These are phyloP conservation scores for Ramalina peruviana DNA, from an alignment of 495 filamentous ascomycete genomes.

Conservation along the genomic window DNA sequence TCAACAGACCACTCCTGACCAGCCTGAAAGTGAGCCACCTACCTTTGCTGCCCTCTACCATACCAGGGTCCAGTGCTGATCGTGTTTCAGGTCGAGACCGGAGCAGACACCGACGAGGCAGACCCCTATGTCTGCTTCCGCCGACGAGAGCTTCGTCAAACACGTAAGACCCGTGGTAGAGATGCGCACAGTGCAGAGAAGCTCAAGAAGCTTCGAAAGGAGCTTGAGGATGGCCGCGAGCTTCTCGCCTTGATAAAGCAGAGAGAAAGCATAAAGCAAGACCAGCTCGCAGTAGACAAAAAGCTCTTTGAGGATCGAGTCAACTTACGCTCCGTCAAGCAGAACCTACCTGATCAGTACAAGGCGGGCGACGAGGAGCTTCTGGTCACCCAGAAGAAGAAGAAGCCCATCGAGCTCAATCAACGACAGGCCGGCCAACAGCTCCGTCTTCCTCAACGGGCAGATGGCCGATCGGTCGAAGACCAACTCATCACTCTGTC, in stretches of 20 bases:
- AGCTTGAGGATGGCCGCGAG: conserved; percentile 78
- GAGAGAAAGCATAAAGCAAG: conserved; percentile 64
- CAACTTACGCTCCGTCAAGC: conserved; percentile 72
- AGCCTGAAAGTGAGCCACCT: conserved; percentile 48
- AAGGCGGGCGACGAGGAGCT: conserved; percentile 84
- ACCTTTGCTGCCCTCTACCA: background rate
- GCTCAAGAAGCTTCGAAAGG: conserved; percentile 77
- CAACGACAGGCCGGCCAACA: conserved; percentile 42
- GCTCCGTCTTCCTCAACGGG: conserved; percentile 53
- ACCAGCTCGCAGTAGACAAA: conserved; percentile 58
- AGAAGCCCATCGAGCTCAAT: conserved; percentile 42
- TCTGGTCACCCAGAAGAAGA: conserved; percentile 84
- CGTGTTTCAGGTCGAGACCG: conserved; percentile 59
- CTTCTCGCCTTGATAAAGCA: conserved; percentile 61
- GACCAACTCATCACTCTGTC: conserved; percentile 64
- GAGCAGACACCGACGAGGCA: conserved; percentile 82
- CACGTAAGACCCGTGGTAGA: conserved; percentile 83
- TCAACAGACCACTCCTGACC: conserved; percentile 56
- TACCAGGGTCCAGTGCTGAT: conserved; percentile 16
- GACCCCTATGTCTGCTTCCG: conserved; percentile 98
- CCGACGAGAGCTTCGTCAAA: conserved; percentile 84
- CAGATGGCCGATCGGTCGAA: conserved; percentile 54
- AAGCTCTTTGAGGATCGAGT: conserved; percentile 67
- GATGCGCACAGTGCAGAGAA: conserved; percentile 93
- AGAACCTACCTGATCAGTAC: conserved; percentile 56